Evolutionary conservation across 768 basidiomycete genomes (phyloP), one percentile per base, ranked within the genome.

Genomic region (Mycena indigotica): DNA sequence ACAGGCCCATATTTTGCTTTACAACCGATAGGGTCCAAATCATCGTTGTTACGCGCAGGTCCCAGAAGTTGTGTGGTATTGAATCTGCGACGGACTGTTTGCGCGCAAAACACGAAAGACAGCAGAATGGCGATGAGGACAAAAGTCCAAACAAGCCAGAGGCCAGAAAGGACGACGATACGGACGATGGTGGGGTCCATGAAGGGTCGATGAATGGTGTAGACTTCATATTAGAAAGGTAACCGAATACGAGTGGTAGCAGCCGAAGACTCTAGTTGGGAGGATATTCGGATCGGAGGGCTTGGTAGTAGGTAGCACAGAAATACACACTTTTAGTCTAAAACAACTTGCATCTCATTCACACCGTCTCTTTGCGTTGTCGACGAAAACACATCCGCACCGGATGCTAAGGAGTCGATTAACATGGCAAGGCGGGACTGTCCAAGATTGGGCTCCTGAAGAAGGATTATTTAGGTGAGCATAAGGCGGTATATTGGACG

Each of bases 391-490:
- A 90, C 82, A 24, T 91, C 87, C 1, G 89, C 85, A 3, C 91
- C 91, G 1, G 89, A 83, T 6, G 88, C 89, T 53, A 94, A 74
- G 0, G 92, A 91, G 66, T 94, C 90, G 60, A 95, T 89, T 32
- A 95, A 79, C 50, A 95, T 68, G 0, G 84, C 80, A 2, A 95
- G 76, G 4, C 88, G 80, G 15, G 90, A 84, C 2, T 80, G 77
- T 0, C 84, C 84, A 58, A 94, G 75, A 56, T 85, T 86, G 0
- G 87, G 86, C 69, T 94, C 76, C 78, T 81, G 50, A 23, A 24
- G 30, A 16, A 23, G n/a, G 24, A 30, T n/a, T n/a, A n/a, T n/a
- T n/a, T n/a, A n/a, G n/a, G 5, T 40, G 58, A 30, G 32, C 51
- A 39, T 32, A 25, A 29, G 53, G 21, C 2, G 12, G 25, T 38